phyloP scores from a whole-genome alignment of 192 early-diverging fungal species.

The Linnemannia elongata region DNA sequence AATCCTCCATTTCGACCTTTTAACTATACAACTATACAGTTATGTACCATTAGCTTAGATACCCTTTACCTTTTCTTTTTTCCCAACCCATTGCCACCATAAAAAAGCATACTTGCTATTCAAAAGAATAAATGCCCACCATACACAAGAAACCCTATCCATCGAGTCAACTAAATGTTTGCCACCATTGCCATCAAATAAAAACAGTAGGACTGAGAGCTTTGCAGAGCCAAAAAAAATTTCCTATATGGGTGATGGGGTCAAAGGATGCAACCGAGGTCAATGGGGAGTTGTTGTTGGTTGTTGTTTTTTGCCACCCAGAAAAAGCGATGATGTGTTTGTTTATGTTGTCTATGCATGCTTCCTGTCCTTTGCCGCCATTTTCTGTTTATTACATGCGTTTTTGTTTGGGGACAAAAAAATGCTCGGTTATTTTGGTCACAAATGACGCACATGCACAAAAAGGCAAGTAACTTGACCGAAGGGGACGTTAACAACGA shows the following conservation, averaged over 20 bases:
- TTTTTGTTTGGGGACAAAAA: not conserved
- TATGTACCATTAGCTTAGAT: constrained; percentile 7
- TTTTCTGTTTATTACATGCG: not conserved
- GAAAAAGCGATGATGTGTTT: too few relatives aligned
- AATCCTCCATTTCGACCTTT: not conserved
- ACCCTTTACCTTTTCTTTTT: not conserved
- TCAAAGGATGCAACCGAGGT: too few relatives aligned
- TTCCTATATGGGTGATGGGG: not conserved
- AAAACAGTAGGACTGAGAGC: not conserved
- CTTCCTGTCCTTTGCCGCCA: not conserved
- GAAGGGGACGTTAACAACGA: not conserved
- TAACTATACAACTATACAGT: not conserved
- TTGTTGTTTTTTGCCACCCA: not conserved
- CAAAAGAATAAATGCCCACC: not conserved
- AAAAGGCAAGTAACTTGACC: not conserved
- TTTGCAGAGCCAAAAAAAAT: too few relatives aligned
- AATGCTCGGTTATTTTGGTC: not conserved
- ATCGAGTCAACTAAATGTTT: not conserved
- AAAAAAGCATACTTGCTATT: not conserved
- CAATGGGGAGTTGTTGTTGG: too few relatives aligned
- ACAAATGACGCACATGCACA: not conserved
- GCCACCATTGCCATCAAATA: not conserved
- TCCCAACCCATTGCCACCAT: not conserved
- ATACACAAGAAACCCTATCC: not conserved
- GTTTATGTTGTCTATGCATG: not conserved